Evolutionary conservation across 495 filamentous ascomycete species (phyloP).

Genomic region (Diplogelasinospora grovesii): DNA sequence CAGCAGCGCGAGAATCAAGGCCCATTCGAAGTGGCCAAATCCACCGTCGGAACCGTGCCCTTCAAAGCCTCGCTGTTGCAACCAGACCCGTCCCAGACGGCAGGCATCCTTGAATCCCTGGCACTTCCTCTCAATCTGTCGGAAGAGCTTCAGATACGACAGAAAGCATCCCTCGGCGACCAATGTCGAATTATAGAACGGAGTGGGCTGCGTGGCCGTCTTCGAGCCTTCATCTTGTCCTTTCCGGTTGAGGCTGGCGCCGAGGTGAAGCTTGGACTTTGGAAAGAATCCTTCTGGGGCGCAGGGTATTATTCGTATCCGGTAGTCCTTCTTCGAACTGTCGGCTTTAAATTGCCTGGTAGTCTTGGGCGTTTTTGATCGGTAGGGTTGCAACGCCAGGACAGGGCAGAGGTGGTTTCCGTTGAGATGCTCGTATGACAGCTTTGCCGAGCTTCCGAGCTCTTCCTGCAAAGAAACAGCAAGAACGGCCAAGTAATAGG

Average conservation of each 20-base stretch:
- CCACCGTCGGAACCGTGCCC: constrained; percentile 65
- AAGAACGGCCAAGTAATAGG: constrained; percentile 82
- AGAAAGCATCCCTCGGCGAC: constrained; percentile 68
- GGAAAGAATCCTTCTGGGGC: constrained; percentile 61
- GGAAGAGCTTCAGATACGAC: constrained; percentile 65
- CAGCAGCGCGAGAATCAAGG: constrained; percentile 66
- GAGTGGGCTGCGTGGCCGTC: constrained; percentile 47
- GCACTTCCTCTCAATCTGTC: constrained; percentile 58
- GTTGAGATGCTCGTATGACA: constrained; percentile 62
- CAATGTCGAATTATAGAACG: constrained; percentile 85
- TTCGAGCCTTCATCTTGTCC: constrained; percentile 31
- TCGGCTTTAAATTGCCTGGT: constrained; percentile 6
- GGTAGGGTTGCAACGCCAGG: constrained; percentile 47
- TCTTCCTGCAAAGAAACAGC: constrained; percentile 58
- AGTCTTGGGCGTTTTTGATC: constrained; percentile 12
- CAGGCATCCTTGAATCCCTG: constrained; percentile 73
- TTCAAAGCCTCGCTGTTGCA: constrained; percentile 77
- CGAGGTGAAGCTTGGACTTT: constrained; percentile 56
- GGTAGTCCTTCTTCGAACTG: constrained; percentile 38
- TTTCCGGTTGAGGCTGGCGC: constrained; percentile 63
- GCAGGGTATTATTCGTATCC: constrained; percentile 74
- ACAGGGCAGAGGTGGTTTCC: constrained; percentile 75
- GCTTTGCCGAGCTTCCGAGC: constrained; percentile 42
- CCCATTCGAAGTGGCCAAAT: constrained; percentile 92
- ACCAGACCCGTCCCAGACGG: constrained; percentile 78